These are phyloP conservation scores for Alternaria dauci DNA, from an alignment of 2,329 filamentous ascomycete genomes.

Conservation along the genomic window DNA sequence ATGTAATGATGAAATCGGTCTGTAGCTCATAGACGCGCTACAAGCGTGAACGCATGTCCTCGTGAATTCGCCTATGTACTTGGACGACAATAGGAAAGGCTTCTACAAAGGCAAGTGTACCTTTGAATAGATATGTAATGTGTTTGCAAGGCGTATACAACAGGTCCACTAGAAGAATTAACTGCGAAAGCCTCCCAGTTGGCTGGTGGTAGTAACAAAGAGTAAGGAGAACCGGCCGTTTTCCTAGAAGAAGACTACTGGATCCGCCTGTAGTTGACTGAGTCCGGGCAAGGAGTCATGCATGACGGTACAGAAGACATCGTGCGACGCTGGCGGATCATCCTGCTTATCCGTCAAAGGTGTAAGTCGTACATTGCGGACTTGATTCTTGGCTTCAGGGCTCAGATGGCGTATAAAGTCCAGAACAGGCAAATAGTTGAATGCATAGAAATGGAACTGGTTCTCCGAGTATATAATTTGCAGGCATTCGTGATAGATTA, in stretches of 20 bases:
- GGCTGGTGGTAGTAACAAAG: background rate
- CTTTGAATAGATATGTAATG: background rate
- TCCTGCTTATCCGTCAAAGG: conserved; percentile 48
- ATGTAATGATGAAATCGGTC: conserved; percentile 4
- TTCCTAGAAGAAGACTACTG: conserved; percentile 46
- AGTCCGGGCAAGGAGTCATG: conserved; percentile 50
- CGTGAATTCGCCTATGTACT: conserved; percentile 14
- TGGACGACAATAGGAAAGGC: conserved; percentile 4
- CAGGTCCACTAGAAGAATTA: background rate
- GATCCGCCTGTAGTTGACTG: conserved; percentile 49
- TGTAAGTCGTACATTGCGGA: conserved; percentile 48
- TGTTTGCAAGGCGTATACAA: background rate
- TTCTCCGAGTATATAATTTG: conserved; percentile 52
- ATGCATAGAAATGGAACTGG: conserved; percentile 51
- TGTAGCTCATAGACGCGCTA: conserved; percentile 3
- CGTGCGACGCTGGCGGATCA: conserved; percentile 46
- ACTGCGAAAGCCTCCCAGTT: background rate
- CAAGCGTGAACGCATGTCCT: background rate
- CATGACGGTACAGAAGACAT: conserved; percentile 51
- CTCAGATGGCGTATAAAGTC: conserved; percentile 52
- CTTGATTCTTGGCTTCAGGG: conserved; percentile 49
- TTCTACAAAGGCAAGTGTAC: background rate
- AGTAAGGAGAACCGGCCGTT: background rate
- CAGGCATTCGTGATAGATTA: conserved; percentile 52
- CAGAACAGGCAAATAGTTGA: conserved; percentile 51